Base-by-base conservation (phyloP, 495 filamentous ascomycete species). In the Annulohypoxylon nitens region DNA sequence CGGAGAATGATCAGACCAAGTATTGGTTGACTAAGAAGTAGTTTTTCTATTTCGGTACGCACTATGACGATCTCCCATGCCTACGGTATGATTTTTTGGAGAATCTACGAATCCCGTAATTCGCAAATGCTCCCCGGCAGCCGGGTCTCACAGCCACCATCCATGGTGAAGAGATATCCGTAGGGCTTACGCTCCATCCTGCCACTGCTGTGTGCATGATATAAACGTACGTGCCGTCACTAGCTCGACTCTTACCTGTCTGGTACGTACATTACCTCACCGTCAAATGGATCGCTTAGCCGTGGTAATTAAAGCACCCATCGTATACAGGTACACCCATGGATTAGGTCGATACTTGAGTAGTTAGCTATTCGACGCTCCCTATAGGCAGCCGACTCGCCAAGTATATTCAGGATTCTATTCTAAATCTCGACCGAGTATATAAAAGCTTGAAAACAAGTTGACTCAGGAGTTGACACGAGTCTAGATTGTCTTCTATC, bases 31-130 rank as follows among this genome's bases (percentile, higher is more conserved):
- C 25, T 54, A 54, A 30, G 20, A 23, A 39, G 6, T 57, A 53
- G 1, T n/a, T 37, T 39, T 70, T 60, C 68, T 70, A 70, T 70
- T 70, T 70, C 47, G 61, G 45, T 63, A 43, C 51, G 26, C 23
- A 30, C n/a, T 10, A 48, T 41, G 59, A 7, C 64, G 64, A 66
- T 66, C 64, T 20, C 41, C 8, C 54, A 25, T 48, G 11, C 20
- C 20, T 23, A 23, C 20, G 20, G 20, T 57, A 26, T 11, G 26
- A 64, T 45, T 54, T 45, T 45, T 61, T 8, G 61, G n/a, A 30
- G 30, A 6, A 30, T 30, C 30, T 30, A 30, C 30, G 30, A 3
- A 30, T 30, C 3, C 30, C 30, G 16, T 8, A 33, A 51, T 30
- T 26, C 51, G 55, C 33, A 54, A 54, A 63, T 37, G 55, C 23